These are phyloP conservation scores for Phylloporus sp. DNA, from an alignment of 768 basidiomycete genomes.

Conservation along the genomic window DNA sequence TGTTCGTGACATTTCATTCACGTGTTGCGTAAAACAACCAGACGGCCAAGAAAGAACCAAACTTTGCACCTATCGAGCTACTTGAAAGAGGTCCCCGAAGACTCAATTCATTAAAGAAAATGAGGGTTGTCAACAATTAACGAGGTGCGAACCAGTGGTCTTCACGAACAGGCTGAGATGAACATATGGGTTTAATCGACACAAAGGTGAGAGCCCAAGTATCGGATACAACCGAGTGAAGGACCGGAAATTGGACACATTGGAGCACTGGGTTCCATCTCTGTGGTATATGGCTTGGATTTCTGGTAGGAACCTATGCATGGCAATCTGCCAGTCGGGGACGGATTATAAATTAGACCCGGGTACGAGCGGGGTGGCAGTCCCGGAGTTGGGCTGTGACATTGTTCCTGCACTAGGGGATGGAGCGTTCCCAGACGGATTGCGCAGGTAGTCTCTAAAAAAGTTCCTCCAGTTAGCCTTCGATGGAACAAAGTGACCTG, in stretches of 20 bases:
- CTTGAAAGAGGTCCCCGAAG: background rate
- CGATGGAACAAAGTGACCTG: constrained; percentile 82
- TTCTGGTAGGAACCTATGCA: constrained; percentile 5
- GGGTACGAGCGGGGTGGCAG: constrained; percentile 38
- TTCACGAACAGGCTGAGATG: background rate
- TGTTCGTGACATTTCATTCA: constrained; percentile 1
- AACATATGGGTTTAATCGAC: background rate
- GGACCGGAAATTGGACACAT: background rate
- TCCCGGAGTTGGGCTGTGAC: constrained; percentile 43
- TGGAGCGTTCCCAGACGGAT: constrained; percentile 44
- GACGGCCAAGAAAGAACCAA: background rate
- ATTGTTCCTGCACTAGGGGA: constrained; percentile 36
- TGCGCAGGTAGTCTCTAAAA: constrained; percentile 57
- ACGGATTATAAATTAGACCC: constrained; percentile 1
- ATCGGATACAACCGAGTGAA: background rate
- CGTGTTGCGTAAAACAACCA: background rate
- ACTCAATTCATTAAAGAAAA: background rate
- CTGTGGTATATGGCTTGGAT: background rate
- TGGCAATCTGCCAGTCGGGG: background rate
- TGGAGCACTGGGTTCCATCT: background rate
- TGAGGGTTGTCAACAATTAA: background rate
- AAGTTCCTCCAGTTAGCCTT: constrained; percentile 75
- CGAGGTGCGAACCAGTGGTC: background rate
- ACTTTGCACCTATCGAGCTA: background rate
- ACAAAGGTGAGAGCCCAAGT: background rate